These are phyloP conservation scores for Teunomyces funiuensis DNA, from an alignment of 805 yeast genomes.

Conservation along the genomic window DNA sequence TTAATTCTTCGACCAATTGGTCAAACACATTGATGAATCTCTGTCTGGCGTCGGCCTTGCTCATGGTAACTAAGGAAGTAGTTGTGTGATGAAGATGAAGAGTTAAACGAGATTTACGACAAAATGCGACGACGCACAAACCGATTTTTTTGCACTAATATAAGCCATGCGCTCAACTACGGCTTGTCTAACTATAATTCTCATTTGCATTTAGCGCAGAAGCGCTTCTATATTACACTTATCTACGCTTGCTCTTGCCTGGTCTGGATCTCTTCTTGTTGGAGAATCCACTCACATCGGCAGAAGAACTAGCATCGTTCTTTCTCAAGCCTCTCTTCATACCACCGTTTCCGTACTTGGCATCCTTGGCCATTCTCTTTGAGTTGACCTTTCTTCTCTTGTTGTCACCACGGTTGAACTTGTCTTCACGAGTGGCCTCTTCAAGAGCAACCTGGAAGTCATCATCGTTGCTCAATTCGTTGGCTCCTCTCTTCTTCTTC, in stretches of 20 bases:
- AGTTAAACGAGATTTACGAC: slow-evolving; percentile 4
- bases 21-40: slow-evolving; percentile 73
- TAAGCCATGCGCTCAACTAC: too few relatives aligned
- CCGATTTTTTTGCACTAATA: neutral
- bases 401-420: slow-evolving; percentile 47
- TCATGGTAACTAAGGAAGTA: slow-evolving; percentile 15
- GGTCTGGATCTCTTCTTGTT: slow-evolving; percentile 38
- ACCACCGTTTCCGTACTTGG: slow-evolving; percentile 78
- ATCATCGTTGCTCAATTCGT: slow-evolving; percentile 69
- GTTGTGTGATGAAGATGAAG: slow-evolving; percentile 1
- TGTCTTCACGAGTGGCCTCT: slow-evolving; percentile 66
- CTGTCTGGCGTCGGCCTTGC: slow-evolving; percentile 43
- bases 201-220: slow-evolving; percentile 1
- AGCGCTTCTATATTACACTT: slow-evolving; percentile 1
- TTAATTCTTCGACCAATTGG: slow-evolving; percentile 71
- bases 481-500: slow-evolving; percentile 80
- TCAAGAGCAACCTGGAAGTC: slow-evolving; percentile 87
- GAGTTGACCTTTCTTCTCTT: slow-evolving; percentile 59
- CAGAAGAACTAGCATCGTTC: slow-evolving; percentile 71
- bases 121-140: neutral
- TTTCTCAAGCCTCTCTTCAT: slow-evolving; percentile 69
- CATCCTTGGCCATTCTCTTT: slow-evolving; percentile 68
- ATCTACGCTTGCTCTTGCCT: slow-evolving; percentile 41
- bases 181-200: neutral
- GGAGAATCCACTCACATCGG: slow-evolving; percentile 62